Evolutionary conservation across 164 flowering plant species (phyloP).

Genomic region (Liriodendron chinense): DNA sequence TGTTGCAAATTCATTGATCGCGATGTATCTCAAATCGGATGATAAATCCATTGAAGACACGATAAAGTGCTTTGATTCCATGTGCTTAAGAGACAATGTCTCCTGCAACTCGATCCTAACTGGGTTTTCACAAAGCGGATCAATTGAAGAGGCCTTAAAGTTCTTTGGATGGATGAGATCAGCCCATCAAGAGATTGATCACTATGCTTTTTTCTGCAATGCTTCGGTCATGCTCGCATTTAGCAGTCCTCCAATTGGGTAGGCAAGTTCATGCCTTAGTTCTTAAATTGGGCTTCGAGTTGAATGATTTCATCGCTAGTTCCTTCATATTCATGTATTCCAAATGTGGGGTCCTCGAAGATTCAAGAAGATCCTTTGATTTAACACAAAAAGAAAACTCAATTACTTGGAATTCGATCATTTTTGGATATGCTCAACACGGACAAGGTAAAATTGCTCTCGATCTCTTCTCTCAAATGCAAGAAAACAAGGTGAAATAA

Average conservation of each 20-base stretch:
- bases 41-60: constrained; percentile 54
- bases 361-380: constrained; percentile 63
- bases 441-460: constrained; percentile 67
- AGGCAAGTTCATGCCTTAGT: constrained; percentile 67
- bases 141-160: constrained; percentile 59
- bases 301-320: constrained; percentile 63
- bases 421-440: constrained; percentile 85
- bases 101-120: constrained; percentile 87
- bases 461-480: constrained; percentile 61
- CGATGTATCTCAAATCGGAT: constrained; percentile 58
- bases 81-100: constrained; percentile 59
- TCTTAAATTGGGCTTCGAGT: constrained; percentile 51
- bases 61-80: constrained; percentile 35
- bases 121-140: constrained; percentile 64
- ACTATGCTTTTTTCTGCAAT: constrained; percentile 74
- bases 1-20: constrained; percentile 62
- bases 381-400: constrained; percentile 43
- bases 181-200: constrained; percentile 40
- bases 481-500: constrained; percentile 44
- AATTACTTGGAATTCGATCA: constrained; percentile 71
- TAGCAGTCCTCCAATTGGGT: constrained; percentile 74
- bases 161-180: constrained; percentile 54
- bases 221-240: constrained; percentile 68
- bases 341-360: constrained; percentile 79
- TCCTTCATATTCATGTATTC: constrained; percentile 81